Base-by-base conservation (phyloP, 495 filamentous ascomycete genomes). In the Cryomyces antarcticus region DNA sequence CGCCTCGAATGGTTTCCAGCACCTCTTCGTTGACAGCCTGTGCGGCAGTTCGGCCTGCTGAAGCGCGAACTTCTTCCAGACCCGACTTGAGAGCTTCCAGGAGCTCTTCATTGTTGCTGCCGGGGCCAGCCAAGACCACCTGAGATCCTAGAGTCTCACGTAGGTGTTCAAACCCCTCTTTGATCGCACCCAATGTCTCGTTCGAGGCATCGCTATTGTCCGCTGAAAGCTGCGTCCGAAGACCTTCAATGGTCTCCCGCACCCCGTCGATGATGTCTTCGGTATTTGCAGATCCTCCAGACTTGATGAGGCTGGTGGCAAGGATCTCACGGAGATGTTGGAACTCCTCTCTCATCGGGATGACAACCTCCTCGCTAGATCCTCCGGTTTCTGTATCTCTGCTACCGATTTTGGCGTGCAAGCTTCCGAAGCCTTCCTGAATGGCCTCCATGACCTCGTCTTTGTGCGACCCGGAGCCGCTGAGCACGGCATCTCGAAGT, bases 261-360 rank as follows among this genome's bases (percentile, higher is more conserved):
- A 65, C 48, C 6, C 51, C 49, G 28, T 75, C 68, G 7, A 78
- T 56, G n/a, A 78, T 69, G 35, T 76, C 72, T 10, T 71, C 71
- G 42, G 68, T 75, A 35, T 73, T 70, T 24, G 65, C 62, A 7
- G 69, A 59, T 37, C 64, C 56, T 24, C 53, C 59, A 11, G 61
- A 51, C 5, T 63, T 62, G 11, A 88, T 67, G 11, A 92, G 61
- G 2, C 76, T 68, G 3, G 71, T 73, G 46, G 77, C 76, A 47
- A 94, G 68, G 0, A 71, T 73, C 38, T 81, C 75, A 28, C 82
- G 74, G 6, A 94, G 61, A 51, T 76, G 70, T 35, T 72, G 67
- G 43, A 79, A 75, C 48, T 80, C 75, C 12, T 54, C 50, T 29
- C 50, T 49, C 31, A 58, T 45, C n/a, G 41, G 40, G 17, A 48